phyloP scores from a whole-genome alignment of 164 flowering plant species.

The Hamamelis virginiana region DNA sequence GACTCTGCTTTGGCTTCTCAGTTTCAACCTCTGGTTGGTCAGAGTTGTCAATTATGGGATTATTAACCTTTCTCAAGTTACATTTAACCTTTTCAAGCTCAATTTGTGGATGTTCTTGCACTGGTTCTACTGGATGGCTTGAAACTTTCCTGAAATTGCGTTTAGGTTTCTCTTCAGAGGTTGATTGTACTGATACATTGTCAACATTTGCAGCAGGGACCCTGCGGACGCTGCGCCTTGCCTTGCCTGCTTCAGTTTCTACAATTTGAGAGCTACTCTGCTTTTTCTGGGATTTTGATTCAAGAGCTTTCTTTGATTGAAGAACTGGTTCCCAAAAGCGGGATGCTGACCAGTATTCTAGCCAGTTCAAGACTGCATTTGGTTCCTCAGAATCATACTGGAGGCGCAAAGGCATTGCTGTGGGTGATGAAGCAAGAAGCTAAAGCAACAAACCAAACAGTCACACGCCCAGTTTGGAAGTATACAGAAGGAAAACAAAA shows the following conservation, averaged over 20 bases:
- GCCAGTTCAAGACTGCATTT: slow-evolving; percentile 77
- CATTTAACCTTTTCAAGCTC: slow-evolving; percentile 78
- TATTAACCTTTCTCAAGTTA: slow-evolving; percentile 63
- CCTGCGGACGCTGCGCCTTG: slow-evolving; percentile 58
- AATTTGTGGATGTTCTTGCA: slow-evolving; percentile 54
- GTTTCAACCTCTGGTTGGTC: slow-evolving; percentile 38
- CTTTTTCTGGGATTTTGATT: slow-evolving; percentile 47
- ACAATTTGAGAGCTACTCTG: slow-evolving; percentile 25
- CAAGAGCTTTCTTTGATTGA: slow-evolving; percentile 39
- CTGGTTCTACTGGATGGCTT: slow-evolving; percentile 40
- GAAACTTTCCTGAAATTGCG: slow-evolving; percentile 49
- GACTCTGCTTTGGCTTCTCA: slow-evolving; percentile 47
- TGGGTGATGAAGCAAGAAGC: slow-evolving; percentile 70
- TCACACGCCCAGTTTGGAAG: neutral
- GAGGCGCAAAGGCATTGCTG: slow-evolving; percentile 54
- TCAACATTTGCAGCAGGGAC: slow-evolving; percentile 43
- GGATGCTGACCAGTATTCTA: slow-evolving; percentile 78
- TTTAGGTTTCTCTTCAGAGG: slow-evolving; percentile 62
- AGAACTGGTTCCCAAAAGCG: slow-evolving; percentile 61
- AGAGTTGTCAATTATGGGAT: slow-evolving; percentile 34
- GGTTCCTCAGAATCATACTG: slow-evolving; percentile 58
- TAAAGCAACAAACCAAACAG: slow-evolving; percentile 25
- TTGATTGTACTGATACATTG: slow-evolving; percentile 30
- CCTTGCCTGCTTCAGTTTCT: slow-evolving; percentile 44
- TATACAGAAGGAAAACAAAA: neutral